Evolutionary conservation across 2,329 filamentous ascomycete species (phyloP), one percentile per base, ranked within the genome.

Genomic region (Aspergillus sp.): DNA sequence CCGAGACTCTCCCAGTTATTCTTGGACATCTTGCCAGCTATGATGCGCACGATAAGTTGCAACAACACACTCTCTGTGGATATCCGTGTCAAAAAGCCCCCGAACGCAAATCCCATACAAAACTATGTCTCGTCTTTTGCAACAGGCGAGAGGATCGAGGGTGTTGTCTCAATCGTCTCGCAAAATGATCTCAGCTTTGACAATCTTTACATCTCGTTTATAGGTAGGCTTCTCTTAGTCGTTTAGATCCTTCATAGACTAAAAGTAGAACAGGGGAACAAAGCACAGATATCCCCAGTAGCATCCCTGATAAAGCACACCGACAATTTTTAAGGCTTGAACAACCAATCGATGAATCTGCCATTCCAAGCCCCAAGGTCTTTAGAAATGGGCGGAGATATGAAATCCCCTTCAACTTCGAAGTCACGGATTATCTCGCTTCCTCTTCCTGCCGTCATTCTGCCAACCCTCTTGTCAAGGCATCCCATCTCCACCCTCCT

Each of bases 401-500:
- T 40, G 27, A 51, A 4, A 53, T 61, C 33, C 23, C 39, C 3
- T 61, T 61, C 25, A 50, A 27, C 0, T 61, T 61, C 12, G 44
- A 50, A 12, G 59, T 61, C 14, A 31, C 44, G n/a, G 59, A 61
- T 33, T 58, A 58, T 51, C 52, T 61, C 5, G 49, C 58, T 3
- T 40, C 59, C 1, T 49, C 52, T 6, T 46, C 52, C 2, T 61
- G 59, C 39, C 45, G 49, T 3, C 56, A 61, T 35, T 41, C 45
- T 12, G 19, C 52, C 9, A 39, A 55, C 21, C 56, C 56, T 3
- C 44, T 56, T 3, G 48, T 61, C 19, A 58, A 58, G 25, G 52
- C 45, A 46, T 53, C 55, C 15, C 62, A 64, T 44, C 56, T 64
- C 11, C 62, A 60, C 25, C 57, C 55, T 8, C 60, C 62, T 12